Base-by-base conservation (phyloP, 225 moss, liverwort and hornwort species). In the Bryum argenteum region DNA sequence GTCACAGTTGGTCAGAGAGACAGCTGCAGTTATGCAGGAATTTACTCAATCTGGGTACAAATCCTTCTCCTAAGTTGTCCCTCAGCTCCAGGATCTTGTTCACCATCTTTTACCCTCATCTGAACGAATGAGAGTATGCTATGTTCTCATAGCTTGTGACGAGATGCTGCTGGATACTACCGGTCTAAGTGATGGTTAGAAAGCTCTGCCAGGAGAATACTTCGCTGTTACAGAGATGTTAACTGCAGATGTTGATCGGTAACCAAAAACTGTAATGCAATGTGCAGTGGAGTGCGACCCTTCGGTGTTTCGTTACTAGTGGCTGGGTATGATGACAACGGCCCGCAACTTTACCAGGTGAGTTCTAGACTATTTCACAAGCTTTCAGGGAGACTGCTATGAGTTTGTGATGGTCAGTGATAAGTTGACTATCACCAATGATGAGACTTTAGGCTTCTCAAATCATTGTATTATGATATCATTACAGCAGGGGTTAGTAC, bases 341-440 rank as follows among this genome's bases (percentile, higher is more conserved):
- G 97, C 66, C 97, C 97, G 54, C 97, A 94, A 75, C 91, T 98
- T 43, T 98, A 92, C 59, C 97, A 98, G 91, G 97, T 92, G 58
- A 11, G 60, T 55, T 51, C 42, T 37, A 18, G 19, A 39, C 22
- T 20, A 40, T 58, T 73, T 11, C 18, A n/a, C 60, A 61, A 42
- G 61, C 52, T n/a, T 38, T 62, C 42, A 39, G 16, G 23, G 21
- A 13, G 8, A 9, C 53, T 66, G 43, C 8, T 71, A 19, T 44
- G 16, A 43, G 57, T 52, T 66, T 21, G 14, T 10, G 65, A 48
- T 65, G 65, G 52, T 11, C 15, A 18, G 47, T 54, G 55, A 12
- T 12, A 48, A 20, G 37, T 13, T 26, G 23, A 39, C n/a, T 51
- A 20, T 67, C 21, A 15, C 28, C 53, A 54, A 38, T 50, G 5